phyloP scores from a whole-genome alignment of 2,329 filamentous ascomycete species.

The Diplocarpon rosae region DNA sequence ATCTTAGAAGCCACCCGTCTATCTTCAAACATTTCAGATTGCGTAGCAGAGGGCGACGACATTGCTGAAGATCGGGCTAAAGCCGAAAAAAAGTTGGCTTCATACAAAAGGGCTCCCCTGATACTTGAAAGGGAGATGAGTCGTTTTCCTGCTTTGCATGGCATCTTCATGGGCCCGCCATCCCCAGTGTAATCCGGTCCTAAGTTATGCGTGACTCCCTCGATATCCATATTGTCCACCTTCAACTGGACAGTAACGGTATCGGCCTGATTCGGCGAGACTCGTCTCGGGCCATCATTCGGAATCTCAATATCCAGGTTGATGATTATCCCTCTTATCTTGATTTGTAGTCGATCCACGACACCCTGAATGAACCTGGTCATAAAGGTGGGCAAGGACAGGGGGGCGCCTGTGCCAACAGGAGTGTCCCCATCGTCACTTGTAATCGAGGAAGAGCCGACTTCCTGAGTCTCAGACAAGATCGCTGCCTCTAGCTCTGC shows the following conservation, averaged over 20 bases:
- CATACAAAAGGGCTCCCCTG: constrained; percentile 53
- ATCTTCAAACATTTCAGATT: constrained; percentile 32
- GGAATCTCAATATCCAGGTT: constrained; percentile 52
- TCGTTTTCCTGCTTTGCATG: constrained; percentile 52
- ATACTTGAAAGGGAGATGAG: constrained; percentile 53
- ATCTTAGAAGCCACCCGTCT: constrained; percentile 21
- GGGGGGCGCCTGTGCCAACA: constrained; percentile 57
- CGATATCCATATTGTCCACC: constrained; percentile 53
- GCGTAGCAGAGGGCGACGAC: constrained; percentile 43
- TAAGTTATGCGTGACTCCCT: constrained; percentile 44
- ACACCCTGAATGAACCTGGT: constrained; percentile 64
- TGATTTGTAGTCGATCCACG: constrained; percentile 57
- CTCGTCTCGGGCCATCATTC: constrained; percentile 31
- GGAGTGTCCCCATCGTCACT: constrained; percentile 50
- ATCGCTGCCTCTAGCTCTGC: constrained; percentile 59
- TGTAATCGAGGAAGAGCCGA: constrained; percentile 47
- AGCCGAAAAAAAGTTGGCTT: constrained; percentile 53
- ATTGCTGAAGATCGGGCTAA: constrained; percentile 47
- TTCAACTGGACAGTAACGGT: constrained; percentile 53
- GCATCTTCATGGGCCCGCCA: constrained; percentile 7
- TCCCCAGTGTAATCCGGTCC: constrained; percentile 25
- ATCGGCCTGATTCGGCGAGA: constrained; percentile 35
- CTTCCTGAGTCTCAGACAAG: constrained; percentile 48
- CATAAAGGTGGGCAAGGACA: constrained; percentile 60
- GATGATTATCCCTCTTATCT: constrained; percentile 53